These are phyloP conservation scores for Leccinum solheimii DNA, from an alignment of 1,284 basidiomycete species.

Conservation along the genomic window DNA sequence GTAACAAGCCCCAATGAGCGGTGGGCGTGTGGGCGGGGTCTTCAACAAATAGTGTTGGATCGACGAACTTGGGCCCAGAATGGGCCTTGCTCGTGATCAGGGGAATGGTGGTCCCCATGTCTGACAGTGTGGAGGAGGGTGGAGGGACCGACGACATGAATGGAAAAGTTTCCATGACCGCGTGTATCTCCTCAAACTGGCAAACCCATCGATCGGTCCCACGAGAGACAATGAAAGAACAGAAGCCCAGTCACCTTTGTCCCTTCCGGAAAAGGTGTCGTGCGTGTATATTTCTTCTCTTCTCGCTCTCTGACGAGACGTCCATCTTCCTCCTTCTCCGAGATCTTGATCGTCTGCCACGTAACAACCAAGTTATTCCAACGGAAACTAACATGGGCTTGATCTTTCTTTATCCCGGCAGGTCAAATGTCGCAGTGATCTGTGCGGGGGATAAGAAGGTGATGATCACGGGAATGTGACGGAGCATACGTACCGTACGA, in stretches of 20 bases:
- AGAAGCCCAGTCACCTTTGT: conserved; percentile 40
- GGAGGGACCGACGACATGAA: conserved; percentile 33
- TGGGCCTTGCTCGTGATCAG: conserved; percentile 24
- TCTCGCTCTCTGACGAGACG: conserved; percentile 58
- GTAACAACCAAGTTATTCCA: conserved; percentile 61
- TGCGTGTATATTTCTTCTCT: conserved; percentile 51
- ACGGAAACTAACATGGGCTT: conserved; percentile 72
- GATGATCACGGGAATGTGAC: conserved; percentile 9
- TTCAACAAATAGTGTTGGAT: conserved; percentile 25
- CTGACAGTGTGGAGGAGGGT: conserved; percentile 23
- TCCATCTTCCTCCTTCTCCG: conserved; percentile 60
- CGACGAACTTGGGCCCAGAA: not conserved
- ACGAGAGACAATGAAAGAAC: not conserved
- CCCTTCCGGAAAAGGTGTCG: conserved; percentile 49
- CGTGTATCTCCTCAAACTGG: conserved; percentile 68
- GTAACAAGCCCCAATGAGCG: conserved; percentile 62
- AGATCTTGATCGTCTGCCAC: conserved; percentile 60
- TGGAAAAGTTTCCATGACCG: conserved; percentile 49
- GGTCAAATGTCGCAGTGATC: conserved; percentile 55
- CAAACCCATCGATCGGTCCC: conserved; percentile 6
- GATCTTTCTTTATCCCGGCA: conserved; percentile 65
- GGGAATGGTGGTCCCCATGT: conserved; percentile 28
- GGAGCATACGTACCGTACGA: conserved; percentile 45
- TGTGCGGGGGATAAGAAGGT: conserved; percentile 29
- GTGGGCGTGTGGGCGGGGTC: conserved; percentile 46